Evolutionary conservation across 345 rosid species (phyloP).

Genomic region (Moricandia arvensis): DNA sequence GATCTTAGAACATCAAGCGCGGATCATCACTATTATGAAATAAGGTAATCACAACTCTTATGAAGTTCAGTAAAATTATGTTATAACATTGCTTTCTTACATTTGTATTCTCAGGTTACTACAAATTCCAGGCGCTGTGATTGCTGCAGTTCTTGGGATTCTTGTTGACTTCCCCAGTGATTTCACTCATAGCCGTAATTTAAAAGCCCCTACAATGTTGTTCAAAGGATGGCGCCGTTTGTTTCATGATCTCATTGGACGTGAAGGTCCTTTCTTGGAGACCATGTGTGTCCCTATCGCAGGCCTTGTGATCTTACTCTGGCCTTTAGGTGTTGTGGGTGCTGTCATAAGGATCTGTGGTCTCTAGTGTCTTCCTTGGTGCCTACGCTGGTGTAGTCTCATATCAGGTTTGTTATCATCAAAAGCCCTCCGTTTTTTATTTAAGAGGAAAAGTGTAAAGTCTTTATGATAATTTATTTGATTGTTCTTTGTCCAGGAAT

Average conservation of each 20-base stretch:
- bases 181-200: constrained; percentile 63
- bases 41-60: constrained; percentile 56
- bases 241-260: constrained; percentile 92
- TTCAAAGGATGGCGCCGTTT: constrained; percentile 92
- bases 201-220: constrained; percentile 93
- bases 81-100: neutral
- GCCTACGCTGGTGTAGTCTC: constrained; percentile 73
- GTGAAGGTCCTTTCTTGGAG: constrained; percentile 99
- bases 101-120: constrained; percentile 53
- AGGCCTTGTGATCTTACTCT: constrained; percentile 87
- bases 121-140: constrained; percentile 64
- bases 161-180: constrained; percentile 63
- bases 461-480: neutral
- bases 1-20: constrained; percentile 53
- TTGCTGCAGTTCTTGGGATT: constrained; percentile 61
- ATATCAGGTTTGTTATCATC: constrained; percentile 48
- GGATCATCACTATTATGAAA: constrained; percentile 70
- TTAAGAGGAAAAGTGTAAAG: neutral
- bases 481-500: constrained; percentile 45
- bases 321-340: constrained; percentile 95
- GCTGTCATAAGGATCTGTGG: constrained; percentile 74
- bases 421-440: neutral
- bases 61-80: neutral
- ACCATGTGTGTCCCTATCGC: constrained; percentile 97
- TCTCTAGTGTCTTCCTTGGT: constrained; percentile 84